A percentile compares a stretch with the other conserved stretches of the same genome.
phyloP scores from a whole-genome alignment of 257 asterid species.

The Capsicum baccatum region DNA sequence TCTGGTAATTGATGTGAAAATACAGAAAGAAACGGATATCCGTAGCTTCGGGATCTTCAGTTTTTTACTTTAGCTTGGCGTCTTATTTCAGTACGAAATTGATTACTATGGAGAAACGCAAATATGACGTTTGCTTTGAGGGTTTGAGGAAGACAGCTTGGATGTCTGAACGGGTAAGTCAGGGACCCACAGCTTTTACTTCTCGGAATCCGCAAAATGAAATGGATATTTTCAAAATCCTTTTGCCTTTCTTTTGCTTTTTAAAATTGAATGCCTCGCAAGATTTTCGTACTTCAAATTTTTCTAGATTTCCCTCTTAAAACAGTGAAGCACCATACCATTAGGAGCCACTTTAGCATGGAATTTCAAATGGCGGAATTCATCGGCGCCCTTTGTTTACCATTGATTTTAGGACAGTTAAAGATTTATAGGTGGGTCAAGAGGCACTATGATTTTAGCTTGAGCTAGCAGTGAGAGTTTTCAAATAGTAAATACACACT shows the following conservation, averaged over 20 bases:
- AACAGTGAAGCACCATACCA: not conserved
- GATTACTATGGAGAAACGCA: not conserved
- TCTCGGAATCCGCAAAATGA: not conserved
- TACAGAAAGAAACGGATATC: not conserved
- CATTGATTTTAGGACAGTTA: too few species aligned
- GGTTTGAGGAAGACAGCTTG: constrained; percentile 30
- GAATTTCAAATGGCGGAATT: not conserved
- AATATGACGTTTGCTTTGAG: constrained; percentile 34
- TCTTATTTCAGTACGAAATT: not conserved
- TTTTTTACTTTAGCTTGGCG: not conserved
- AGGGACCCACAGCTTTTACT: constrained; percentile 17
- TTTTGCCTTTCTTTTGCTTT: not conserved
- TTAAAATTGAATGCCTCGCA: not conserved
- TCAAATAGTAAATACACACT: too few species aligned
- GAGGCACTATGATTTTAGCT: too few species aligned
- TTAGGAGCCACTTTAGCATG: not conserved
- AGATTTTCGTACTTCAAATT: not conserved
- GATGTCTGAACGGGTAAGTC: not conserved
- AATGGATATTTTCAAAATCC: not conserved
- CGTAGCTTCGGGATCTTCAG: not conserved
- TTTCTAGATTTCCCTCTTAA: not conserved
- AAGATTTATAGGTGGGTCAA: too few species aligned
- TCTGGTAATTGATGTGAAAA: not conserved
- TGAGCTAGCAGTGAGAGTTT: too few species aligned
- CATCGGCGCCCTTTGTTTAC: too few species aligned